Conservation (phyloP, 257 asterid species). For the Nicotiana paniculata region DNA sequence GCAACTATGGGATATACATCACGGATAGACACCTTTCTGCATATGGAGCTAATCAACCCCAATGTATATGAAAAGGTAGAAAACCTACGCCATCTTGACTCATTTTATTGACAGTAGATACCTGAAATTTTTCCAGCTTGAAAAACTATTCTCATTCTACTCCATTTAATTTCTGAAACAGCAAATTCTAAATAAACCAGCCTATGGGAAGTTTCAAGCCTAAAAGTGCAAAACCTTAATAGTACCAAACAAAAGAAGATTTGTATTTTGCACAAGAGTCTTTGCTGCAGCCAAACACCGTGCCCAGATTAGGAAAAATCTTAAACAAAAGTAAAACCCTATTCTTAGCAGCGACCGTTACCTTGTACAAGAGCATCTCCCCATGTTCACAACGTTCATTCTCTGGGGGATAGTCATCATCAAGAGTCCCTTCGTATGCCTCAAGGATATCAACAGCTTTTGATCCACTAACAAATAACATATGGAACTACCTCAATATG, state of each 20-base stretch:
- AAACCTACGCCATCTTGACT: not conserved
- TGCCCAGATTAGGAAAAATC: not conserved
- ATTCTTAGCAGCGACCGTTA: conserved; percentile 14
- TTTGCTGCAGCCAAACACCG: not conserved
- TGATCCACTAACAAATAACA: conserved; percentile 54
- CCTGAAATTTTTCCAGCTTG: not conserved
- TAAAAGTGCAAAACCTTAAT: not conserved
- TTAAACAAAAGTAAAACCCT: not conserved
- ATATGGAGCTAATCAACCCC: conserved; percentile 1
- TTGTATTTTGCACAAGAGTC: not conserved
- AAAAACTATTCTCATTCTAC: not conserved
- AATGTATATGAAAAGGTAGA: not conserved
- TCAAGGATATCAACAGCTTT: conserved; percentile 97
- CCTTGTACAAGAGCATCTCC: conserved; percentile 99
- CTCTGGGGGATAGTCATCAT: conserved; percentile 95
- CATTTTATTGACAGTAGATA: not conserved
- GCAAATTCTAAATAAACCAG: not conserved
- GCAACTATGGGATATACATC: not conserved
- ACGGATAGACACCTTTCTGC: not conserved
- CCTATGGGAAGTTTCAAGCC: not conserved
- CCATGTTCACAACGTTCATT: conserved; percentile 95
- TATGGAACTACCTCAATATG: conserved; percentile 9
- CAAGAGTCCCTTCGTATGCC: conserved; percentile 99
- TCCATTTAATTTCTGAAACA: not conserved
- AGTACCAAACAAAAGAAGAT: not conserved